These are phyloP conservation scores for Sphagnum contortum DNA, from an alignment of 225 moss, liverwort and hornwort species.

Conservation along the genomic window DNA sequence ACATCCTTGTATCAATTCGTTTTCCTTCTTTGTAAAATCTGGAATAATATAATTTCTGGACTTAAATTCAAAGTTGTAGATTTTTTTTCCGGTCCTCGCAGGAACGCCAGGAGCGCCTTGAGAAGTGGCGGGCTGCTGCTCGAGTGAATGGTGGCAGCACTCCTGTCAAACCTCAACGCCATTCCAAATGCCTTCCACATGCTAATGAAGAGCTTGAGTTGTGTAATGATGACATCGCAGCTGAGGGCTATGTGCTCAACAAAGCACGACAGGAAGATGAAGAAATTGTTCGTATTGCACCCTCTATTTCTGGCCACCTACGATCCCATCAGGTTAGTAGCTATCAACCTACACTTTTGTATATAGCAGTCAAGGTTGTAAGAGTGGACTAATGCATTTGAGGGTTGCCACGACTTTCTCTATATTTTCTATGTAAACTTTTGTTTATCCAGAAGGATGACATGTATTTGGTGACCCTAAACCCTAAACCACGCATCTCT, in stretches of 20 bases:
- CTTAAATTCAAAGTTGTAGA: not conserved
- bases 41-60: not conserved
- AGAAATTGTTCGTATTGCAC: conserved; percentile 46
- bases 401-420: no score
- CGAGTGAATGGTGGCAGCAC: conserved; percentile 18
- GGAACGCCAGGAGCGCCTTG: conserved; percentile 85
- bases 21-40: not conserved
- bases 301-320: conserved; percentile 41
- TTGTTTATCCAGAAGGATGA: no score
- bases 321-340: conserved; percentile 81
- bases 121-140: conserved; percentile 55
- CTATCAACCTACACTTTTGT: not conserved
- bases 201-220: conserved; percentile 27
- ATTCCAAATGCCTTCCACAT: conserved; percentile 20
- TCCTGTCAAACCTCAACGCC: conserved; percentile 19
- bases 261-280: conserved; percentile 59
- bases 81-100: conserved; percentile 13
- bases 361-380: no score
- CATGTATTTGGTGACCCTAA: no score
- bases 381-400: no score
- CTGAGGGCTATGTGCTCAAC: conserved; percentile 49
- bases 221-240: conserved; percentile 44
- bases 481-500: no score
- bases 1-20: no score
- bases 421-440: no score